Evolutionary conservation across 495 filamentous ascomycete genomes (phyloP).

Genomic region (Gamarada debralockiae): DNA sequence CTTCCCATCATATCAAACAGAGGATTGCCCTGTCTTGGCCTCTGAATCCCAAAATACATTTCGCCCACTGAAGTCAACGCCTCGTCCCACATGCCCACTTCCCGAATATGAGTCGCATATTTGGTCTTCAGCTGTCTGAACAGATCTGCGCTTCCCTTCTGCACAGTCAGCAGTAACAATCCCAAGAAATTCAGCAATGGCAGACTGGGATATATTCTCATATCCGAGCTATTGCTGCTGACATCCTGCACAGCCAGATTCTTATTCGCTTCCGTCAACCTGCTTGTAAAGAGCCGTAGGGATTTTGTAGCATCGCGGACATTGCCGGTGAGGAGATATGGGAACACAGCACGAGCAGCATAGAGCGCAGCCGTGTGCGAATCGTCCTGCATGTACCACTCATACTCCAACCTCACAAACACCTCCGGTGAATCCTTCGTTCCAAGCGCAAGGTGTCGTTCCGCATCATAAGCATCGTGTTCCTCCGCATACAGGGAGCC

Average conservation of each 20-base stretch:
- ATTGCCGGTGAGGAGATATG: constrained; percentile 88
- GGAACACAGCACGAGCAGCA: constrained; percentile 82
- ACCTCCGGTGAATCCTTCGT: constrained; percentile 83
- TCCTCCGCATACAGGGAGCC: constrained; percentile 88
- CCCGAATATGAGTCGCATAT: constrained; percentile 72
- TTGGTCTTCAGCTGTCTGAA: constrained; percentile 79
- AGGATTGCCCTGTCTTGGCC: constrained; percentile 82
- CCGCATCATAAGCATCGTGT: constrained; percentile 85
- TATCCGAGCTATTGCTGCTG: constrained; percentile 66
- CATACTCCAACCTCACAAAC: constrained; percentile 78
- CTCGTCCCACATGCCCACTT: constrained; percentile 72
- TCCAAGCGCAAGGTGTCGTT: constrained; percentile 83
- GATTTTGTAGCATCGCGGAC: constrained; percentile 81
- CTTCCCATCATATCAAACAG: constrained; percentile 97
- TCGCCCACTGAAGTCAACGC: constrained; percentile 83
- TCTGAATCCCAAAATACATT: constrained; percentile 96
- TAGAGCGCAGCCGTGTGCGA: constrained; percentile 87
- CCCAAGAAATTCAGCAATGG: constrained; percentile 92
- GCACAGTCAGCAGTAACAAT: constrained; percentile 76
- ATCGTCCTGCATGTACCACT: constrained; percentile 89
- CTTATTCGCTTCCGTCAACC: constrained; percentile 63
- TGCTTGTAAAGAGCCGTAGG: constrained; percentile 73
- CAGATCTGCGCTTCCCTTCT: constrained; percentile 74
- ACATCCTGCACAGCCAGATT: constrained; percentile 75
- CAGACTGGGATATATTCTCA: constrained; percentile 79